A percentile compares a stretch with the other conserved stretches of the same genome.
These are phyloP conservation scores for Yarrowia osloensis DNA, from an alignment of 805 yeast genomes.

Conservation along the genomic window DNA sequence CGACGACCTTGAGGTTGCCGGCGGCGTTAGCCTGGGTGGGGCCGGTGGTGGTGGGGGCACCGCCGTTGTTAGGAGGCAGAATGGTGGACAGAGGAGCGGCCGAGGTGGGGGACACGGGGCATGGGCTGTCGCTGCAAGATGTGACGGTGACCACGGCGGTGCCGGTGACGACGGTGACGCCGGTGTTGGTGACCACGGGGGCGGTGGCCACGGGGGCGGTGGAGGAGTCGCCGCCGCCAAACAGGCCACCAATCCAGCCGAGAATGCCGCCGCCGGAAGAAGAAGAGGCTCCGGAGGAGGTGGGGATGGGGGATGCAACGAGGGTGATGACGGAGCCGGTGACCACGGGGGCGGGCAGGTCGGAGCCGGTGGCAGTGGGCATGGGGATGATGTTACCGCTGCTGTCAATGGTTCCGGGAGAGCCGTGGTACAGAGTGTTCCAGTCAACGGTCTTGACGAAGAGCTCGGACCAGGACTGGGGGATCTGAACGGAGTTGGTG, in stretches of 20 bases:
- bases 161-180: constrained; percentile 25
- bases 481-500: constrained; percentile 11
- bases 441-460: constrained; percentile 28
- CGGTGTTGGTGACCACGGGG: constrained; percentile 29
- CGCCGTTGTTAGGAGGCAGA: constrained; percentile 4
- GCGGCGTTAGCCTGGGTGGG: constrained; percentile 23
- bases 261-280: constrained; percentile 19
- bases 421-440: constrained; percentile 27
- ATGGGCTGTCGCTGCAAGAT: constrained; percentile 30
- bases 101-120: not conserved
- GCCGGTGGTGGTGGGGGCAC: constrained; percentile 1
- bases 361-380: constrained; percentile 18
- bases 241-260: constrained; percentile 25
- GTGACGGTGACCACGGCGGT: constrained; percentile 30
- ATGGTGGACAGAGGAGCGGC: constrained; percentile 11
- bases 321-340: constrained; percentile 28
- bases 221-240: constrained; percentile 28
- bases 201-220: constrained; percentile 32
- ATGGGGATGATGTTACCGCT: constrained; percentile 27
- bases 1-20: not conserved
- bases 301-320: constrained; percentile 15
- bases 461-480: constrained; percentile 30
- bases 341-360: constrained; percentile 13
- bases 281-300: constrained; percentile 5
- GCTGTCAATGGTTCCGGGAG: constrained; percentile 8